Evolutionary conservation across 495 filamentous ascomycete genomes (phyloP), one percentile per base, ranked within the genome.

Genomic region (Daldinia vernicosa): DNA sequence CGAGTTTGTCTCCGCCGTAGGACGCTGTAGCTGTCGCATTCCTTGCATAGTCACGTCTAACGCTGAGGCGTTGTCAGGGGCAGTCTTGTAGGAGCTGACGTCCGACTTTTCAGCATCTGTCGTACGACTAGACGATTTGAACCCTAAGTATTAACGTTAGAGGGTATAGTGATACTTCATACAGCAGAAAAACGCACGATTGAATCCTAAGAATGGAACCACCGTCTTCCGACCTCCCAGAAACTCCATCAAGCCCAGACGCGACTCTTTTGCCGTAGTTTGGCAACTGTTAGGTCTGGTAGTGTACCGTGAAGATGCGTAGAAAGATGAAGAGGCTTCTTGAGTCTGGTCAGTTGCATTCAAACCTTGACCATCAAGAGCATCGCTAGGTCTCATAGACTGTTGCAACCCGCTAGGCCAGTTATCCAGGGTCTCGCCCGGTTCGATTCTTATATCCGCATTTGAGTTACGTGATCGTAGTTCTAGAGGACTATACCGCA

Each of bases 31-130:
- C 0, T 53, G 33, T 11, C 45, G 60, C 9, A n/a, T 7, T 19
- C 68, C 65, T 17, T 37, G 15, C 33, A 60, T 66, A n/a, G 63
- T 19, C 22, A 67, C 24, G 15, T 68, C 67, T n/a, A 63, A 43
- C 30, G 69, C 61, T 37, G 71, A 67, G 15, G 53, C 68, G 55
- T 69, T 56, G 37, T 73, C 74, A 22, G 60, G 62, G 39, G 74
- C 76, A 15, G 72, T 76, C 64, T 66, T 71, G 50, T 78, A 76
- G 22, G 75, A 76, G 35, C 75, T 77, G 14, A 47, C 47, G 12
- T 74, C 75, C 39, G 76, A 78, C 17, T 62, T 77, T 50, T 77
- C 75, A 1, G 74, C 74, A 22, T 73, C 70, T 14, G 72, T 68
- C 7, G 69, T 54, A 33, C 74, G 72, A 26, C 67, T 67, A 6